Conservation (phyloP, 2,329 filamentous ascomycete genomes). For the Aspergillus awamori region DNA sequence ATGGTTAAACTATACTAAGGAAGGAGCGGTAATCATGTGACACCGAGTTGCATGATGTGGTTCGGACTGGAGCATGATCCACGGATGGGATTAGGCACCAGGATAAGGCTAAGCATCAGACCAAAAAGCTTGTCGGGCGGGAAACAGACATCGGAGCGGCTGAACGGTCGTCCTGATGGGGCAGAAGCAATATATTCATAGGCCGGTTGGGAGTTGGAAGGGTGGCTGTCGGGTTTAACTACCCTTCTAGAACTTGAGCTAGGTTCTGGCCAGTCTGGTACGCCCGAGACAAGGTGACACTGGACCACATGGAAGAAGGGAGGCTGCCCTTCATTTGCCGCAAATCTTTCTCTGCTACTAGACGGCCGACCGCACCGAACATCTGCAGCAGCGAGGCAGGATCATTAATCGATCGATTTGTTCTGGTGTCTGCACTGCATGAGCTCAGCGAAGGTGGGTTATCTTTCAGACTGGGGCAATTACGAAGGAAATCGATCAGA, state of each 20-base stretch:
- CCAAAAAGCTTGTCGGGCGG: not conserved
- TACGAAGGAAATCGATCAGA: too few species aligned
- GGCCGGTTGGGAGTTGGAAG: not conserved
- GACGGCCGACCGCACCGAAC: too few species aligned
- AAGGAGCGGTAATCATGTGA: too few species aligned
- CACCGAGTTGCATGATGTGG: not conserved
- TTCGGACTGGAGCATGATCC: not conserved
- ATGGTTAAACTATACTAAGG: too few species aligned
- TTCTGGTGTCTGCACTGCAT: too few species aligned
- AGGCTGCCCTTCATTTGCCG: too few species aligned
- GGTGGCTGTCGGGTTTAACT: not conserved
- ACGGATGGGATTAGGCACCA: not conserved
- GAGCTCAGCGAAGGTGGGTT: too few species aligned
- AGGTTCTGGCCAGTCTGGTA: not conserved
- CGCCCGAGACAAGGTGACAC: not conserved
- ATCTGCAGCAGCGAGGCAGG: too few species aligned
- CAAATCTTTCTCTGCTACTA: too few species aligned
- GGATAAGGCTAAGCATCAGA: slow-evolving; percentile 3
- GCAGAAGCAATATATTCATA: not conserved
- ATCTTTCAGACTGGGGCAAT: too few species aligned
- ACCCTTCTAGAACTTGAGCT: not conserved
- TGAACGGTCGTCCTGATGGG: not conserved
- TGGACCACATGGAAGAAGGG: not conserved
- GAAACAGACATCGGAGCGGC: not conserved
- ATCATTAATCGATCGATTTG: too few species aligned